Evolutionary conservation across 495 filamentous ascomycete genomes (phyloP), one percentile per base, ranked within the genome.

Genomic region (Aspergillus taichungensis): DNA sequence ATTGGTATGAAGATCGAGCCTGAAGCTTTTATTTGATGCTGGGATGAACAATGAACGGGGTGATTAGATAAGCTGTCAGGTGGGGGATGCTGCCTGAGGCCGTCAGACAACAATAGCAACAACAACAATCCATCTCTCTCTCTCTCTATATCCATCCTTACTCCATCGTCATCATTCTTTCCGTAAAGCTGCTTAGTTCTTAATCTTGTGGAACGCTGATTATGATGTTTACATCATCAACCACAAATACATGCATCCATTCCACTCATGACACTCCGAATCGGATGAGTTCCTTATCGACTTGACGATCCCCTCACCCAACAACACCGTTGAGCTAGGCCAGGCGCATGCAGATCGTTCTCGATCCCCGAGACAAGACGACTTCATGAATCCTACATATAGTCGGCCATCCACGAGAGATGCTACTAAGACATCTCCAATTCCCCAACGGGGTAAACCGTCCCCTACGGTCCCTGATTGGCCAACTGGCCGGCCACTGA

Each of bases 61-160:
- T 34, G 40, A 37, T 42, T 43, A 35, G 30, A 34, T 50, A 49
- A 47, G 34, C 48, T 47, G 32, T 24, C 40, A 46, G 41, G 56
- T 58, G 55, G 55, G 54, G 55, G 45, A 45, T 0, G 13, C 12
- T 43, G 55, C 53, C 56, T 56, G 32, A 59, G 53, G 53, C 56
- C 49, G 36, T 40, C 40, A 42, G 30, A 43, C 34, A 51, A 55
- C 52, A 52, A 55, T 49, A 52, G 28, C 30, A 51, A 46, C 34
- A 30, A 42, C 30, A 51, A 46, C 47, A 45, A 45, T 46, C 13
- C 37, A 24, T 24, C 18, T 24, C 18, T 24, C 4, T 24, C 18
- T 24, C 4, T 24, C 18, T 24, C 4, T 24, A 1, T 24, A n/a
- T n/a, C n/a, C 4, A 24, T 4, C 4, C 18, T 24, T 30, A 37